A percentile compares a stretch with the other conserved stretches of the same genome.
phyloP scores from a whole-genome alignment of 352 stramenopile species.

The Pythium rishiriense region DNA sequence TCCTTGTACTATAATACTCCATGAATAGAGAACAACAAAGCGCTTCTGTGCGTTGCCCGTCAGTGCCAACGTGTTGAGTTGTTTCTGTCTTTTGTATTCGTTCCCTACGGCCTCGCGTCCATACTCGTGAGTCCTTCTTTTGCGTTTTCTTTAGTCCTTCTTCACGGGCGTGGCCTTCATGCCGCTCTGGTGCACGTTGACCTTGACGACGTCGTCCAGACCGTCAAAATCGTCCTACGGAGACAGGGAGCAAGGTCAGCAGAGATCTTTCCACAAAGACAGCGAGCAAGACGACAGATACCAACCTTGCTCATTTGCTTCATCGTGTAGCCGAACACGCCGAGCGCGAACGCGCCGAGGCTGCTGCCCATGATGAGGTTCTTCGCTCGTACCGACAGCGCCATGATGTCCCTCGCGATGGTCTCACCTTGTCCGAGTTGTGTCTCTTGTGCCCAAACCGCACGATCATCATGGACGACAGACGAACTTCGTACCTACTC shows the following conservation, averaged over 20 bases:
- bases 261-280: background rate
- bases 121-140: background rate
- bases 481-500: conserved; percentile 1
- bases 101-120: background rate
- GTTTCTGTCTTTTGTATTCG: background rate
- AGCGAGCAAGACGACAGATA: background rate
- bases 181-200: conserved; percentile 80
- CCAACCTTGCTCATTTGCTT: conserved; percentile 79
- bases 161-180: conserved; percentile 64
- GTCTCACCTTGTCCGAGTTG: conserved; percentile 1
- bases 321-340: conserved; percentile 79
- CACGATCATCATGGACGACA: conserved; percentile 22
- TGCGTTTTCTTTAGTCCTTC: conserved; percentile 40
- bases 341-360: conserved; percentile 60
- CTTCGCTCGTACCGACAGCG: conserved; percentile 68
- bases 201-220: conserved; percentile 71
- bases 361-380: conserved; percentile 72
- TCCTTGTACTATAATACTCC: conserved; percentile 13
- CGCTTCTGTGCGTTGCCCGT: background rate
- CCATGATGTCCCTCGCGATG: conserved; percentile 33
- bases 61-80: background rate
- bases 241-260: too few relatives aligned
- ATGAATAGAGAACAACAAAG: background rate
- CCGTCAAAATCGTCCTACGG: conserved; percentile 80
- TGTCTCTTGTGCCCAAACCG: background rate